These are phyloP conservation scores for Uncinocarpus reesii DNA, from an alignment of 2,329 filamentous ascomycete genomes.

Conservation along the genomic window DNA sequence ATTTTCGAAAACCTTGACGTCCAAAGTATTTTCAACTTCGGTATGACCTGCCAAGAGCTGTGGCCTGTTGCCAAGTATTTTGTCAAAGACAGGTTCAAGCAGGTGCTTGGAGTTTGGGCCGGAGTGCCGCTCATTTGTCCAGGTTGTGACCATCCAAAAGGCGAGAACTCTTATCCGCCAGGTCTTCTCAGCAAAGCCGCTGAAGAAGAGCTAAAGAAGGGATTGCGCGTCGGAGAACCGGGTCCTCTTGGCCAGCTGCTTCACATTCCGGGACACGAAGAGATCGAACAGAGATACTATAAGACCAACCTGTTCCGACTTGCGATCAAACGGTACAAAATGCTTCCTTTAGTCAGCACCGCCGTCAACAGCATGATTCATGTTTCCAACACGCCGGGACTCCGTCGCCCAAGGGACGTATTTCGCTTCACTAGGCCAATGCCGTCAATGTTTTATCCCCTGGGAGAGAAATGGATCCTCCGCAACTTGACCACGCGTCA, in stretches of 20 bases:
- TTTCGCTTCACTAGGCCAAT: neutral
- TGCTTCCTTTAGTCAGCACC: neutral
- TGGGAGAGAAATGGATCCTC: slow-evolving; percentile 10
- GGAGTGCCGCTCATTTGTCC: slow-evolving; percentile 8
- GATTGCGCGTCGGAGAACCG: slow-evolving; percentile 4
- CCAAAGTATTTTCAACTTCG: slow-evolving; percentile 5
- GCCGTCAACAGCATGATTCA: neutral
- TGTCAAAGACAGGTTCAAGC: neutral
- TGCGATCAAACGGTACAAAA: slow-evolving; percentile 5
- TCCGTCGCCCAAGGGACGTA: neutral
- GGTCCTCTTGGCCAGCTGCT: neutral
- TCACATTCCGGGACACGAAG: slow-evolving; percentile 6
- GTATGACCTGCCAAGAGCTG: slow-evolving; percentile 9
- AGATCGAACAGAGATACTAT: slow-evolving; percentile 6
- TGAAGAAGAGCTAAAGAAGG: slow-evolving; percentile 6
- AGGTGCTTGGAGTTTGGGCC: slow-evolving; percentile 2
- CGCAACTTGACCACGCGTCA: slow-evolving; percentile 13
- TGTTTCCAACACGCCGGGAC: neutral
- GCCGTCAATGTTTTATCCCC: slow-evolving; percentile 10
- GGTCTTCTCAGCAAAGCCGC: neutral
- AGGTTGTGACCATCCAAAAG: slow-evolving; percentile 7
- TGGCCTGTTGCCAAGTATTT: slow-evolving; percentile 8
- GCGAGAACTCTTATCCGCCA: slow-evolving; percentile 3
- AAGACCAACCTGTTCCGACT: slow-evolving; percentile 11
- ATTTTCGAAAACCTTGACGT: slow-evolving; percentile 4